Conservation (phyloP, 805 yeast genomes). For the Spathaspora arborariae region DNA sequence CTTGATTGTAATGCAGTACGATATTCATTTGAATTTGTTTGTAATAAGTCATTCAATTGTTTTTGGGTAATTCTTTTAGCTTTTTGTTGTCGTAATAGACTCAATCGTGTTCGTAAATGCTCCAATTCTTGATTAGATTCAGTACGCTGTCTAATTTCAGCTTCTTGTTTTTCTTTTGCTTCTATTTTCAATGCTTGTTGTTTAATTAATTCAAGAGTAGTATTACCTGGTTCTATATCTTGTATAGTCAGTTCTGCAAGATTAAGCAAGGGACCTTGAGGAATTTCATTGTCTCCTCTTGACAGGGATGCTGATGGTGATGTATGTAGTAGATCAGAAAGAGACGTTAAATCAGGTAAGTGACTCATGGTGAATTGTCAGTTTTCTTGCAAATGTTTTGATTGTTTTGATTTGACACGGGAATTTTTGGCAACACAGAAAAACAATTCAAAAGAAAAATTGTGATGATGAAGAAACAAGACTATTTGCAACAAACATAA, state of each 20-base stretch:
- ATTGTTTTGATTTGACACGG: background rate
- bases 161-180: constrained; percentile 3
- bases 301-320: constrained; percentile 13
- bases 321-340: constrained; percentile 23
- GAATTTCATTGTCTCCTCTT: background rate
- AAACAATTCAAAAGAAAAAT: background rate
- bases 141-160: constrained; percentile 2
- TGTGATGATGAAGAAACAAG: background rate
- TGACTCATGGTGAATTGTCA: background rate
- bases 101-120: constrained; percentile 8
- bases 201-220: background rate
- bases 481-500: background rate
- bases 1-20: constrained; percentile 2
- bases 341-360: constrained; percentile 18
- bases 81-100: constrained; percentile 11
- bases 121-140: constrained; percentile 2
- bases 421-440: background rate
- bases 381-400: constrained; percentile 18
- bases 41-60: constrained; percentile 17
- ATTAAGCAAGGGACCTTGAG: background rate
- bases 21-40: constrained; percentile 16
- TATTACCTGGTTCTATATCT: background rate
- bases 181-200: constrained; percentile 4
- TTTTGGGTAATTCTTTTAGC: constrained; percentile 10
- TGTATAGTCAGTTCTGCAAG: background rate